A percentile compares a stretch with the other conserved stretches of the same genome.
Evolutionary conservation across 2,329 filamentous ascomycete genomes (phyloP).

Genomic region (Stagonosporopsis cucurbitacearum): DNA sequence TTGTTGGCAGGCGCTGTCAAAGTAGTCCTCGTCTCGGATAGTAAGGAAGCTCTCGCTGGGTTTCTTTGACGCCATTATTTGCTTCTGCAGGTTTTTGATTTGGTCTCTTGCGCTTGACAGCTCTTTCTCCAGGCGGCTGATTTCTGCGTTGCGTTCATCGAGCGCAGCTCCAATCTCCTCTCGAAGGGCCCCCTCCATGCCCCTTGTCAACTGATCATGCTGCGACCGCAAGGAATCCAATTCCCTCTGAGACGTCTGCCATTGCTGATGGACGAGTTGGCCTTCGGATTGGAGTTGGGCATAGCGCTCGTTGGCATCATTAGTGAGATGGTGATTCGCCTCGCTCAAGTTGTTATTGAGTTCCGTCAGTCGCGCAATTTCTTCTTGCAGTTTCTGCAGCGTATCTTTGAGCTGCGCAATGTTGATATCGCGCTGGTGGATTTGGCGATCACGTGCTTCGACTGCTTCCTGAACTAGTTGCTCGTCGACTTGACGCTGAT

Average conservation of each 20-base stretch:
- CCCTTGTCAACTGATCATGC: slow-evolving; percentile 67
- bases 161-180: slow-evolving; percentile 69
- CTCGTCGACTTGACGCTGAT: slow-evolving; percentile 61
- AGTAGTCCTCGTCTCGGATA: slow-evolving; percentile 89
- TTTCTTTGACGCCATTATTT: slow-evolving; percentile 63
- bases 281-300: slow-evolving; percentile 71
- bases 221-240: slow-evolving; percentile 71
- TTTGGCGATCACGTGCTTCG: slow-evolving; percentile 69
- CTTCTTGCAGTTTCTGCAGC: slow-evolving; percentile 79
- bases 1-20: slow-evolving; percentile 90
- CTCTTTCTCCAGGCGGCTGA: slow-evolving; percentile 77
- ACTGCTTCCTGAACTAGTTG: slow-evolving; percentile 59
- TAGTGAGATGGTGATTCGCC: slow-evolving; percentile 77
- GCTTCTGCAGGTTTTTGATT: slow-evolving; percentile 64
- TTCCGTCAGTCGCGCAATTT: slow-evolving; percentile 80
- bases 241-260: slow-evolving; percentile 68
- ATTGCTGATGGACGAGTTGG: slow-evolving; percentile 59
- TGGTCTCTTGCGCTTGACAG: slow-evolving; percentile 73
- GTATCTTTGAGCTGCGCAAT: slow-evolving; percentile 82
- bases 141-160: slow-evolving; percentile 83
- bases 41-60: slow-evolving; percentile 76
- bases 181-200: slow-evolving; percentile 67
- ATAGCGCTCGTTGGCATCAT: slow-evolving; percentile 76
- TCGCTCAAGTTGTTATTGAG: slow-evolving; percentile 81
- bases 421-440: slow-evolving; percentile 84